Evolutionary conservation across 768 basidiomycete genomes (phyloP).

Genomic region (Ramaria rubella): DNA sequence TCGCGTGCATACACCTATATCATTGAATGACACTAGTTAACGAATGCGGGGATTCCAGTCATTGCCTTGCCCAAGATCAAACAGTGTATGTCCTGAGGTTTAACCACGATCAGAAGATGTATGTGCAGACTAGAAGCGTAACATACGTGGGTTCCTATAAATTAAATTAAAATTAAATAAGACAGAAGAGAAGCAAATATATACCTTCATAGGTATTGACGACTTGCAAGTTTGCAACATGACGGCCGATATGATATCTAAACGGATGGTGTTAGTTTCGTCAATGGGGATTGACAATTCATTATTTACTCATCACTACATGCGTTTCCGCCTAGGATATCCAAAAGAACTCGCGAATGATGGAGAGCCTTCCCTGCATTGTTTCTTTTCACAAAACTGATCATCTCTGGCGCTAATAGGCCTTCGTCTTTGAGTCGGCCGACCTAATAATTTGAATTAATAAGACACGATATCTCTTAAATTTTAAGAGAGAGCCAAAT

Average conservation of each 20-base stretch:
- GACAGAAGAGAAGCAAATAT: not conserved
- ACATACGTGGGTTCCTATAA: conserved; percentile 49
- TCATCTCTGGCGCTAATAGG: conserved; percentile 78
- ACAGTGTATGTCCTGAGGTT: conserved; percentile 74
- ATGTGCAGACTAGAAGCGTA: conserved; percentile 18
- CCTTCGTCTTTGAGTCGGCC: conserved; percentile 83
- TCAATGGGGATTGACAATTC: not conserved
- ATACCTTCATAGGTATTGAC: conserved; percentile 91
- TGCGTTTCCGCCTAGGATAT: conserved; percentile 93
- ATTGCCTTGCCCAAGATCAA: conserved; percentile 91
- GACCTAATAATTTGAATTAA: conserved; percentile 17
- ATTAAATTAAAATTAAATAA: not conserved
- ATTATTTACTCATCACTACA: conserved; percentile 78
- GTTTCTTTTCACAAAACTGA: conserved; percentile 91
- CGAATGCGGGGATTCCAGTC: conserved; percentile 84
- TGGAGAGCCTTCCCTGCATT: conserved; percentile 91
- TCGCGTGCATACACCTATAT: too few relatives aligned
- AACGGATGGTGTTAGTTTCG: not conserved
- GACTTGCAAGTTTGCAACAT: conserved; percentile 93
- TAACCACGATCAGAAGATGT: not conserved
- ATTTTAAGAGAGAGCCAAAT: conserved; percentile 23
- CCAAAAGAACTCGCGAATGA: conserved; percentile 74
- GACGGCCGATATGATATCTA: conserved; percentile 90
- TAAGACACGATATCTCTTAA: not conserved
- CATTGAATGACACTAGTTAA: conserved; percentile 36